Evolutionary conservation across 2,329 filamentous ascomycete genomes (phyloP).

Genomic region (Curvularia sp.): DNA sequence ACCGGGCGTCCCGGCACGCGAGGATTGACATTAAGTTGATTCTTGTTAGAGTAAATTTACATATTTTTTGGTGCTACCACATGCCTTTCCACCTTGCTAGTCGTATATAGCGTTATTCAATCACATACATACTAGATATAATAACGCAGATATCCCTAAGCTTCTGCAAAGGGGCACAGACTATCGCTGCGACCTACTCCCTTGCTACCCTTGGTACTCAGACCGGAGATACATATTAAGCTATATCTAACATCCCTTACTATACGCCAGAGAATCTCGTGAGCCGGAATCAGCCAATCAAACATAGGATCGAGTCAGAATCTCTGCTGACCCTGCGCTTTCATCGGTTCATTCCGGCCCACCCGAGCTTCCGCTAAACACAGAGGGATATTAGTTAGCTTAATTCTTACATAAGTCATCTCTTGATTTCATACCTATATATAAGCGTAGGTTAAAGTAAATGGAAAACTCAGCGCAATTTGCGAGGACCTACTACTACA

Average conservation of each 20-base stretch:
- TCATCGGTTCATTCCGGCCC: neutral
- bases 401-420: conserved; percentile 12
- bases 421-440: conserved; percentile 6
- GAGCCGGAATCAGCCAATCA: conserved; percentile 2
- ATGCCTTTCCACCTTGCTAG: neutral
- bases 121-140: neutral
- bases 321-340: neutral
- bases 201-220: conserved; percentile 13
- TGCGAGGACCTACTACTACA: conserved; percentile 8
- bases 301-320: neutral
- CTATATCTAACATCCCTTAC: conserved; percentile 2
- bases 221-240: conserved; percentile 2
- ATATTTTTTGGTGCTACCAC: neutral
- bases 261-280: conserved; percentile 1
- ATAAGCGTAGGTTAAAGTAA: conserved; percentile 9
- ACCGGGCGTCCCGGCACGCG: too few relatives aligned
- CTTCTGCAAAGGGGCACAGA: conserved; percentile 6
- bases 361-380: neutral
- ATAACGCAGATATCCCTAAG: conserved; percentile 1
- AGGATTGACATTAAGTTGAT: too few relatives aligned
- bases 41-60: conserved; percentile 9
- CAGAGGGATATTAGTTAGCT: conserved; percentile 1
- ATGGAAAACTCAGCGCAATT: conserved; percentile 2
- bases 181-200: conserved; percentile 6
- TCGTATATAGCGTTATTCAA: neutral